phyloP scores from a whole-genome alignment of 139 green algal species.

The Nannochloris sp. region DNA sequence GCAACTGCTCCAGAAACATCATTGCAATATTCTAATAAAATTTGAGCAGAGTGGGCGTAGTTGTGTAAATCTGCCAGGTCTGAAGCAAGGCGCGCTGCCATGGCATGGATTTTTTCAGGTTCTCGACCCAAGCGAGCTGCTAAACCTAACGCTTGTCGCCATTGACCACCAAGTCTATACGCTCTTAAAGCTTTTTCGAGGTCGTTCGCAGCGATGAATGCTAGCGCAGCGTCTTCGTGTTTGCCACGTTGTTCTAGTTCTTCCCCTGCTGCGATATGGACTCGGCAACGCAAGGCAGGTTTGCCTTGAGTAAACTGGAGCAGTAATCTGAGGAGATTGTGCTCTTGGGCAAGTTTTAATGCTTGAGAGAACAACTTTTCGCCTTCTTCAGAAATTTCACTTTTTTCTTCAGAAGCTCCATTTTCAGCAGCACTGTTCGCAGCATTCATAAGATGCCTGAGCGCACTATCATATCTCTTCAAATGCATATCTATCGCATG shows the following conservation, averaged over 20 bases:
- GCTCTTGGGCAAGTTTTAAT: constrained; percentile 52
- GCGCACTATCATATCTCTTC: constrained; percentile 43
- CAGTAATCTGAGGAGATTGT: constrained; percentile 67
- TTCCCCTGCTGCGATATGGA: constrained; percentile 42
- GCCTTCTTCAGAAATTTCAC: too few relatives aligned
- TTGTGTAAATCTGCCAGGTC: constrained; percentile 43
- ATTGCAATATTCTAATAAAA: constrained; percentile 54
- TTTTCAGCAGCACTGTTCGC: too few relatives aligned
- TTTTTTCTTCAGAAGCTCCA: too few relatives aligned
- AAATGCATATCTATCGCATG: constrained; percentile 74
- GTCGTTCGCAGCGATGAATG: constrained; percentile 54
- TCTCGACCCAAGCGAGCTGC: constrained; percentile 39
- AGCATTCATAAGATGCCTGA: constrained; percentile 54
- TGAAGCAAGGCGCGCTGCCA: constrained; percentile 61
- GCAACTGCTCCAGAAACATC: constrained; percentile 59
- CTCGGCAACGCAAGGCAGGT: constrained; percentile 5
- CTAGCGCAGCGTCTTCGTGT: constrained; percentile 60
- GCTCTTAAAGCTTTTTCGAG: constrained; percentile 44
- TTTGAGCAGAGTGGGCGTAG: constrained; percentile 48
- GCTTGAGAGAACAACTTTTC: constrained; percentile 44
- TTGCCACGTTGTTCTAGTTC: constrained; percentile 31
- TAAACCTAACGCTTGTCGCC: constrained; percentile 68
- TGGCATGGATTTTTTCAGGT: constrained; percentile 5
- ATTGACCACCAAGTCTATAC: constrained; percentile 67
- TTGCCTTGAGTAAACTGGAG: constrained; percentile 36